Base-by-base conservation (phyloP, 2,329 filamentous ascomycete genomes). In the Verticillium tricorpus region DNA sequence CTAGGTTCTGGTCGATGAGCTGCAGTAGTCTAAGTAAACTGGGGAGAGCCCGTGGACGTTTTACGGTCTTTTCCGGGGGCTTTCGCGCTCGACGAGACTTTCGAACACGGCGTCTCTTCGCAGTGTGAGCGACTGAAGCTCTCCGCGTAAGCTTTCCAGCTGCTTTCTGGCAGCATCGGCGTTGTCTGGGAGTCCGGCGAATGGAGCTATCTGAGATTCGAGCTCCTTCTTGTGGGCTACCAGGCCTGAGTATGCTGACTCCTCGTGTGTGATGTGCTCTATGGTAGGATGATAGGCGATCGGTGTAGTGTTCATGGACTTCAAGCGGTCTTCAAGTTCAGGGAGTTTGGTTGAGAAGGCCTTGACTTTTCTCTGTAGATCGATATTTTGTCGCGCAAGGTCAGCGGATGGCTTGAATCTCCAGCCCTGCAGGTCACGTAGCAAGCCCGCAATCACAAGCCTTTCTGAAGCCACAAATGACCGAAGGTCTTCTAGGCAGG, bases 61-160 rank as follows among this genome's bases (percentile, higher is more conserved):
- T 68, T 70, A 74, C 58, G 69, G 68, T 60, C 71, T 68, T 64
- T 79, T 82, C 61, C 77, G 74, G 2, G 85, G 85, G 60, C 83
- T 86, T 70, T 86, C 84, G 50, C 81, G 78, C 68, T 87, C 85
- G 2, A 92, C 86, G 56, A 95, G 72, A 2, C 82, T 84, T 71
- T 94, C 92, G 71, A 96, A 96, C 60, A 92, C 80, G 34, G 78
- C 81, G 72, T 97, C 92, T 60, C 93, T 83, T 67, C 82, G 81
- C 65, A 80, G 80, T 32, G 82, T 87, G 59, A 92, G 75, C 11
- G 77, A 76, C 45, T 82, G 80, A 56, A 96, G 77, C 69, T 92
- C 86, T 2, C 78, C 76, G 63, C 90, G 84, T 54, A 93, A 75
- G 34, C 81, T 78, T 66, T 90, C 89, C 32, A 97, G 80, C 71